Conservation (phyloP, 2,329 filamentous ascomycete species). For the Purpureocillium takamizusanense region DNA sequence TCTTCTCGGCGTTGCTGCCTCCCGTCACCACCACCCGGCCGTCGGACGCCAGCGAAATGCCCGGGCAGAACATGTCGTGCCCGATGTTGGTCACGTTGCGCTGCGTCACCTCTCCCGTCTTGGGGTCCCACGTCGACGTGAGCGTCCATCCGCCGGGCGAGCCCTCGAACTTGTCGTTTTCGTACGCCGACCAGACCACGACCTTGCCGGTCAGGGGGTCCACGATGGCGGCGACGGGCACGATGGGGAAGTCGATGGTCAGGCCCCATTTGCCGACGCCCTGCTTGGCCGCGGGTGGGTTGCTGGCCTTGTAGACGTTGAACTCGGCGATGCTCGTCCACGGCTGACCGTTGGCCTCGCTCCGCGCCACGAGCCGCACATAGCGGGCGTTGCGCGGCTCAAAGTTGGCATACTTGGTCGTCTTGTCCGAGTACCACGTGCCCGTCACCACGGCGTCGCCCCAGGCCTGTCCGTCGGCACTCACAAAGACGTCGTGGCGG, state of each 20-base stretch:
- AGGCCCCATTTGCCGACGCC: conserved; percentile 21
- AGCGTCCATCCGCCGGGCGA: conserved; percentile 7
- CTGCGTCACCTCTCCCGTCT: conserved; percentile 11
- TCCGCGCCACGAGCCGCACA: conserved; percentile 16
- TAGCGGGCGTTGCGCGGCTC: conserved; percentile 18
- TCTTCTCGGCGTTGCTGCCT: conserved; percentile 37
- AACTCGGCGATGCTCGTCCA: conserved; percentile 24
- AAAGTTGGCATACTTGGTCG: conserved; percentile 22
- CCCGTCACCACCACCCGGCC: conserved; percentile 45
- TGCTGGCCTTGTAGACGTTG: conserved; percentile 18
- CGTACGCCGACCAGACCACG: conserved; percentile 5
- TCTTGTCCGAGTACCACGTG: conserved; percentile 17
- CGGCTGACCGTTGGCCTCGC: conserved; percentile 17
- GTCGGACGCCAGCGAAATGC: conserved; percentile 28
- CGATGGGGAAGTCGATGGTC: conserved; percentile 25
- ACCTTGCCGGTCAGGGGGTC: conserved; percentile 4
- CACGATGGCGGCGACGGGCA: conserved; percentile 15
- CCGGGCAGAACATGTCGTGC: conserved; percentile 50
- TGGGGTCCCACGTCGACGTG: conserved; percentile 10
- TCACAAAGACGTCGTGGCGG: conserved; percentile 16
- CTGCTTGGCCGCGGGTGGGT: conserved; percentile 7
- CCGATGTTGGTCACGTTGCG: conserved; percentile 27
- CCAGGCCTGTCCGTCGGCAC: conserved; percentile 17
- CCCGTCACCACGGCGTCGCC: conserved; percentile 16
- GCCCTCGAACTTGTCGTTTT: conserved; percentile 8